Base-by-base conservation (phyloP, 495 filamentous ascomycete species). In the Pyrenula aspistea region DNA sequence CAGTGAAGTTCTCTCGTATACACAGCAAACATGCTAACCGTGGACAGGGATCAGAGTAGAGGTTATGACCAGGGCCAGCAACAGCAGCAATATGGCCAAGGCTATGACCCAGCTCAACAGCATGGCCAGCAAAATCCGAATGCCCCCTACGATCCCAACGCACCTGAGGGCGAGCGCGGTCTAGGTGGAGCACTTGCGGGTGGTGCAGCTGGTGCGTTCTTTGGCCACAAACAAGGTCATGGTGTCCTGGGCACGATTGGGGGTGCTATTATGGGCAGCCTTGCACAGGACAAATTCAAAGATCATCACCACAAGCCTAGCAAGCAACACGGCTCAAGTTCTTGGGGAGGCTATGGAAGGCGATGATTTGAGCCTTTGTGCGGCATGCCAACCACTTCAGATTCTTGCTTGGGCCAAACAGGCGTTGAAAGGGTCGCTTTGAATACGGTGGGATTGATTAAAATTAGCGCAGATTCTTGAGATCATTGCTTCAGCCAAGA, bases 261-360 rank as follows among this genome's bases (percentile, higher is more conserved):
- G 4, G 77, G 77, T 51, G 77, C 77, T 0, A 63, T 81, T 15
- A 53, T 73, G 2, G 77, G 77, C 1, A 78, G 73, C 54, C 67
- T 74, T 10, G 2, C 77, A 1, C 69, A 72, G 53, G 61, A 74
- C 51, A 70, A 73, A 50, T 54, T 73, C 25, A 73, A 74, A 57
- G 50, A 51, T 24, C 23, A 59, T 20, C 22, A 36, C 22, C 53
- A 57, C 12, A 12, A 51, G 22, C 20, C 21, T 12, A 21, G 51
- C 49, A 20, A 19, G 8, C 8, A 52, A 10, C 50, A 52, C 50
- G 50, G 50, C 22, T 10, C 4, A 10, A 52, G 50, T 19, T 21
- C 19, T 19, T 52, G 50, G 50, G 50, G 50, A 8, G 50, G 50
- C 50, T 21, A 52, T 20, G 8, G 50, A 42, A 42, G 15, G 31